These are phyloP conservation scores for Fusarium sp. DNA, from an alignment of 2,329 filamentous ascomycete genomes.

Conservation along the genomic window DNA sequence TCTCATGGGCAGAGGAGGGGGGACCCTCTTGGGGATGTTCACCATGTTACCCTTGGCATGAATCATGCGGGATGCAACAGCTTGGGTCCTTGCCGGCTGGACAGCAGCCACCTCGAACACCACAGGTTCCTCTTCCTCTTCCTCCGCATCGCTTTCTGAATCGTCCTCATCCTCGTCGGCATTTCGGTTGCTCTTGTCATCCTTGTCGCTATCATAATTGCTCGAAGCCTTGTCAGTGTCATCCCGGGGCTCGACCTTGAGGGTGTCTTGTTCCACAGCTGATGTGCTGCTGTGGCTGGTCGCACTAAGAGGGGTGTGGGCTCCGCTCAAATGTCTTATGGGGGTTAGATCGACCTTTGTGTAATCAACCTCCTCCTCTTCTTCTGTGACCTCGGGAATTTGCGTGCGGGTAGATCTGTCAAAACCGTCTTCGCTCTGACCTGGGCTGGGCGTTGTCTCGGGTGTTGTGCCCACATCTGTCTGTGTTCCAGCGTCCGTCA, in stretches of 20 bases:
- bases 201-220: constrained; percentile 46
- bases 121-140: constrained; percentile 69
- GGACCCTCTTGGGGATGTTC: constrained; percentile 83
- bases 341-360: constrained; percentile 69
- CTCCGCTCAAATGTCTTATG: constrained; percentile 60
- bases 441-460: constrained; percentile 67
- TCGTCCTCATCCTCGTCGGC: constrained; percentile 44
- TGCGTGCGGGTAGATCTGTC: constrained; percentile 59
- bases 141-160: constrained; percentile 39
- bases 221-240: constrained; percentile 45
- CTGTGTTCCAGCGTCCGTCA: constrained; percentile 78
- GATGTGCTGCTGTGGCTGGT: constrained; percentile 43
- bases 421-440: constrained; percentile 66
- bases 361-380: constrained; percentile 70
- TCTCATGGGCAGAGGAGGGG: constrained; percentile 82
- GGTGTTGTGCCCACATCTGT: constrained; percentile 68
- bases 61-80: constrained; percentile 74
- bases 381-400: constrained; percentile 55
- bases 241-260: constrained; percentile 44
- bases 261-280: constrained; percentile 38
- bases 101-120: constrained; percentile 76
- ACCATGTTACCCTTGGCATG: constrained; percentile 83
- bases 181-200: constrained; percentile 47
- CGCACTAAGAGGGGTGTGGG: constrained; percentile 36
- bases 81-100: constrained; percentile 67